Percentiles rank a stretch among this genome's conserved stretches.
These are phyloP conservation scores for Lantana camara DNA, from an alignment of 257 asterid genomes.

Conservation along the genomic window DNA sequence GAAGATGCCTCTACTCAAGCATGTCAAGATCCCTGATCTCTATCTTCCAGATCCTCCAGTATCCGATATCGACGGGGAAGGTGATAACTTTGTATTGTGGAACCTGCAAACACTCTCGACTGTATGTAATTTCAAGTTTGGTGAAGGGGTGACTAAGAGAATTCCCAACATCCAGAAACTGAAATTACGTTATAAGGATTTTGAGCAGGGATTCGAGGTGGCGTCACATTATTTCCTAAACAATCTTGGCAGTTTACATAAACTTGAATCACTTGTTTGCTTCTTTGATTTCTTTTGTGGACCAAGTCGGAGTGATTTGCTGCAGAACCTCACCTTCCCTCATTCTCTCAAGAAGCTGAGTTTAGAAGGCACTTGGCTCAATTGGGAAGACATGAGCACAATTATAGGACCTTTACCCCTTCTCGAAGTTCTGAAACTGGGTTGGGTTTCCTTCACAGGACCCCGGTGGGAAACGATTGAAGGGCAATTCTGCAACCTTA, in stretches of 20 bases:
- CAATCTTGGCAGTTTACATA: neutral
- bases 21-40: neutral
- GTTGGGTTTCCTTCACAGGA: neutral
- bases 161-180: neutral
- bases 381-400: constrained; percentile 13
- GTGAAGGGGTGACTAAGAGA: neutral
- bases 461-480: constrained; percentile 17
- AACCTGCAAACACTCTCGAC: constrained; percentile 1
- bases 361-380: neutral
- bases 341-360: neutral
- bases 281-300: neutral
- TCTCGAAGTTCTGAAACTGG: constrained; percentile 8
- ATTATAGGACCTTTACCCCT: constrained; percentile 11
- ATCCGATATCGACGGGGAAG: neutral
- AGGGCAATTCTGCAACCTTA: constrained; percentile 5
- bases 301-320: neutral
- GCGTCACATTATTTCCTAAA: neutral
- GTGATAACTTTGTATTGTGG: neutral
- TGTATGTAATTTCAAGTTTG: neutral
- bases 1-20: constrained; percentile 22
- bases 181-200: neutral
- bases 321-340: constrained; percentile 10
- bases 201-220: neutral
- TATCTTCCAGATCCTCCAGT: constrained; percentile 11
- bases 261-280: constrained; percentile 3